Conservation (phyloP, 108 stramenopile species). For the Cyclotella baltica region DNA sequence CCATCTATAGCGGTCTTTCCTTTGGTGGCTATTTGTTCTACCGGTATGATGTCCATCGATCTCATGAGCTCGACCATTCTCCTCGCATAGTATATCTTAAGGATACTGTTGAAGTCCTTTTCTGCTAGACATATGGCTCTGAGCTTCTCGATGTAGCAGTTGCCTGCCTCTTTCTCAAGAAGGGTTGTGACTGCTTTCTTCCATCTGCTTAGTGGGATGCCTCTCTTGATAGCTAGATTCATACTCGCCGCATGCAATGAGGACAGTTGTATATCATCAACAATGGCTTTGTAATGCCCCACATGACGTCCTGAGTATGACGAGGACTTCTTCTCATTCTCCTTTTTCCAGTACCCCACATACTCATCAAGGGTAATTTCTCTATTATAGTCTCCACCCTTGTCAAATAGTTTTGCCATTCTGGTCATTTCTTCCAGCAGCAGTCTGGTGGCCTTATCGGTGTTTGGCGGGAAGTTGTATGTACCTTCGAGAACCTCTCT, state of each 20-base stretch:
- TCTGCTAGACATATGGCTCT: slow-evolving; percentile 31
- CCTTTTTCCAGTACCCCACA: slow-evolving; percentile 4
- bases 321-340: slow-evolving; percentile 5
- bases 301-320: slow-evolving; percentile 23
- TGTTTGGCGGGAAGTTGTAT: slow-evolving; percentile 19
- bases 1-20: slow-evolving; percentile 6
- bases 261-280: neutral
- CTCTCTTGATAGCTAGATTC: neutral
- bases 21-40: slow-evolving; percentile 7
- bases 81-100: slow-evolving; percentile 15
- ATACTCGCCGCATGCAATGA: slow-evolving; percentile 13
- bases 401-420: neutral
- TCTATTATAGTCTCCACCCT: neutral
- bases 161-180: slow-evolving; percentile 35
- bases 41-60: neutral
- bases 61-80: slow-evolving; percentile 9
- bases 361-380: slow-evolving; percentile 21
- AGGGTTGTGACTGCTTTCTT: slow-evolving; percentile 13
- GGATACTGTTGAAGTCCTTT: slow-evolving; percentile 32
- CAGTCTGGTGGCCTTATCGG: neutral
- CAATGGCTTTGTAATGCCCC: slow-evolving; percentile 24
- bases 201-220: slow-evolving; percentile 25
- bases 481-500: slow-evolving; percentile 26
- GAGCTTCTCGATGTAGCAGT: slow-evolving; percentile 20
- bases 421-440: slow-evolving; percentile 11